phyloP scores from a whole-genome alignment of 306 rosid genomes.

The Casuarina cunninghamiana region DNA sequence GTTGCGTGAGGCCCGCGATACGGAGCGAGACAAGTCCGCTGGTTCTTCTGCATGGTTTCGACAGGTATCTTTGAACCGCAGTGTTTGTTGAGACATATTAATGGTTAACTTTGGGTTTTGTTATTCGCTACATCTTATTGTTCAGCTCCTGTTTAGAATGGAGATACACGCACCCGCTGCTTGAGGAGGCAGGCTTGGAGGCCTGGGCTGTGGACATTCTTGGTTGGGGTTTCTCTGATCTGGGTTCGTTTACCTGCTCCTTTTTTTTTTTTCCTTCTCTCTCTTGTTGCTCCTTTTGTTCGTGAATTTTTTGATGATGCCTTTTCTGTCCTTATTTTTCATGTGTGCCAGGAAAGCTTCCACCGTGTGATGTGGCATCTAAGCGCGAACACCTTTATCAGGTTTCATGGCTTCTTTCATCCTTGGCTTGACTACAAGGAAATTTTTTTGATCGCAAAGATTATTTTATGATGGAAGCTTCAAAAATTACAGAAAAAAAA shows the following conservation, averaged over 20 bases:
- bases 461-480: not conserved
- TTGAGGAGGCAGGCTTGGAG: conserved; percentile 79
- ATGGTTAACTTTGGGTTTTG: conserved; percentile 27
- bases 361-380: conserved; percentile 66
- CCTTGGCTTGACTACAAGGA: not conserved
- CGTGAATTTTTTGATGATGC: not conserved
- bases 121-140: conserved; percentile 37
- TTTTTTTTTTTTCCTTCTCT: not conserved
- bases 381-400: conserved; percentile 85
- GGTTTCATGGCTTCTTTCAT: conserved; percentile 38
- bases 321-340: conserved; percentile 5
- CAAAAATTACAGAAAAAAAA: not conserved
- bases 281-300: conserved; percentile 12
- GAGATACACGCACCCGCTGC: conserved; percentile 83
- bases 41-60: conserved; percentile 93
- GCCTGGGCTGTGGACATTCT: conserved; percentile 96
- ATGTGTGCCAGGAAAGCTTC: conserved; percentile 61
- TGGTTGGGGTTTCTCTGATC: conserved; percentile 99
- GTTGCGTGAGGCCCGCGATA: conserved; percentile 75
- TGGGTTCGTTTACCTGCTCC: conserved; percentile 54
- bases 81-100: conserved; percentile 10
- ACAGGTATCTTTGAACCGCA: conserved; percentile 53
- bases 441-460: not conserved
- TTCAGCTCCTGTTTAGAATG: conserved; percentile 98
- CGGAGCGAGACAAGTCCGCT: conserved; percentile 60